Evolutionary conservation across 2,329 filamentous ascomycete genomes (phyloP).

Genomic region (Pestalotiopsis sp.): DNA sequence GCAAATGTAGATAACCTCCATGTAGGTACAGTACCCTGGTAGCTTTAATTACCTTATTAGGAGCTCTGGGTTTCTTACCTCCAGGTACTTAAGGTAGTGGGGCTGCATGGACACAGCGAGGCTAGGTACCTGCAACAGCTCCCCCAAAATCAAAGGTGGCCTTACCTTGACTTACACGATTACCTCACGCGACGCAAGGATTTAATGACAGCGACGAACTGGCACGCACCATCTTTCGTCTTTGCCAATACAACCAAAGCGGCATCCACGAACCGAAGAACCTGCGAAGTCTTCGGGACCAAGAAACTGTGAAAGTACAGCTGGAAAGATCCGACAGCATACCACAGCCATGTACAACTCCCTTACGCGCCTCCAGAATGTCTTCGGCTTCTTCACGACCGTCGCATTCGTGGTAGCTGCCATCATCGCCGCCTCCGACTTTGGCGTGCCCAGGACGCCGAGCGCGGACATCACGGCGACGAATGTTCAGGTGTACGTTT

Average conservation of each 20-base stretch:
- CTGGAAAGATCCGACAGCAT: neutral
- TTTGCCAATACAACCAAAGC: neutral
- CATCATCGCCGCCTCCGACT: slow-evolving; percentile 79
- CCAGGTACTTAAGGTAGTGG: neutral
- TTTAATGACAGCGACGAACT: neutral
- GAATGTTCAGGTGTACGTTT: slow-evolving; percentile 81
- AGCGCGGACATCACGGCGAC: slow-evolving; percentile 65
- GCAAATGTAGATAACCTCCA: too few species aligned
- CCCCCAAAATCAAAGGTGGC: slow-evolving; percentile 18
- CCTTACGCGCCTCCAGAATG: slow-evolving; percentile 82
- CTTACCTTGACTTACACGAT: slow-evolving; percentile 7
- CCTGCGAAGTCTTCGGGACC: neutral
- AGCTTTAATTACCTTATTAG: too few species aligned
- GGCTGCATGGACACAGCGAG: neutral
- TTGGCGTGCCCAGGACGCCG: slow-evolving; percentile 71
- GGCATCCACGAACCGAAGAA: neutral
- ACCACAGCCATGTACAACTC: slow-evolving; percentile 75
- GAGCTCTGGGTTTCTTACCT: neutral
- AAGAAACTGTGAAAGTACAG: neutral
- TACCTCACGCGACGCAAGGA: neutral
- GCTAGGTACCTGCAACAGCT: neutral
- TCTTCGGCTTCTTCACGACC: slow-evolving; percentile 98
- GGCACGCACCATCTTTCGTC: neutral
- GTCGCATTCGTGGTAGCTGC: slow-evolving; percentile 81
- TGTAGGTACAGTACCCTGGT: too few species aligned